A percentile compares a stretch with the other conserved stretches of the same genome.
These are phyloP conservation scores for Nicotiana benthamiana DNA, from an alignment of 257 asterid genomes.

Conservation along the genomic window DNA sequence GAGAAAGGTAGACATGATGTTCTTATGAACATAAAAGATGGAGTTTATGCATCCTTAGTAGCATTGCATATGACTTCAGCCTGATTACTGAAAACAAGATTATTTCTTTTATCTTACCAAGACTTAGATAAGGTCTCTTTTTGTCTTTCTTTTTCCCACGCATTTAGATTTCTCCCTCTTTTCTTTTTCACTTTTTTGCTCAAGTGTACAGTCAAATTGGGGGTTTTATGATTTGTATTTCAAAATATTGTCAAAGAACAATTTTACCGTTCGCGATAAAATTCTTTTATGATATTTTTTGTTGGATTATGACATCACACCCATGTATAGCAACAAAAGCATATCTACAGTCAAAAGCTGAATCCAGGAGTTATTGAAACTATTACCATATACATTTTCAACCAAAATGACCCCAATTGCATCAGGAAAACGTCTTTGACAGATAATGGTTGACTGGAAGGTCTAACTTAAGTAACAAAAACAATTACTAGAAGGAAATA, in stretches of 20 bases:
- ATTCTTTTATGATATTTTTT: background rate
- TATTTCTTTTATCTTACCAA: background rate
- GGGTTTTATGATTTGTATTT: background rate
- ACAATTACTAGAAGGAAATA: background rate
- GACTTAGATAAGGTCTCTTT: background rate
- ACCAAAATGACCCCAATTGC: background rate
- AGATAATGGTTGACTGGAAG: too few species aligned
- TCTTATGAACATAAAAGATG: constrained; percentile 46
- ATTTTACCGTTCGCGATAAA: background rate
- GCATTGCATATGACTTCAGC: constrained; percentile 45
- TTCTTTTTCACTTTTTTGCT: background rate
- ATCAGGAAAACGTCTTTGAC: background rate
- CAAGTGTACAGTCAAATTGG: background rate
- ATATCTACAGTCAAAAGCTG: too few species aligned
- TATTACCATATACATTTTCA: background rate
- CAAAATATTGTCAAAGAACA: background rate
- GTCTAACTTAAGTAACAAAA: background rate
- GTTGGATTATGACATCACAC: background rate
- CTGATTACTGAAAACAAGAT: background rate
- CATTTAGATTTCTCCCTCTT: background rate
- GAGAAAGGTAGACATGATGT: constrained; percentile 63
- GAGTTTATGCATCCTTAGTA: constrained; percentile 62
- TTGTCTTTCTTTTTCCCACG: background rate
- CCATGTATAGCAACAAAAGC: too few species aligned
- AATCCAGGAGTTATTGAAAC: background rate